phyloP scores from a whole-genome alignment of 1,284 basidiomycete species.

The Melampsora abietis-canadensis region DNA sequence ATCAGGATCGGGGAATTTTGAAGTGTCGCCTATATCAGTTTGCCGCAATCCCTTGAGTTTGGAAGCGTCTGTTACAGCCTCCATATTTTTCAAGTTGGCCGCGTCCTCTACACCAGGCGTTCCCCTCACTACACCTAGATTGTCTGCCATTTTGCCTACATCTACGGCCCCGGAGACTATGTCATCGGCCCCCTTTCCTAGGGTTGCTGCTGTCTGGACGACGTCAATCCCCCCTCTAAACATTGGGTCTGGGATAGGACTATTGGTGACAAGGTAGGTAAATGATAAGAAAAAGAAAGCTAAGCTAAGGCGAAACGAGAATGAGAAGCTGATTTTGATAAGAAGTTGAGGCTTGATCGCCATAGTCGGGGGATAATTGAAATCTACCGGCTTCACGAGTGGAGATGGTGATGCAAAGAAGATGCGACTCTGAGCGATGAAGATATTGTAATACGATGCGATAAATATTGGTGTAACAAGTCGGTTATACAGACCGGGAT shows the following conservation, averaged over 20 bases:
- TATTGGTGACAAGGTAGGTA: constrained; percentile 4
- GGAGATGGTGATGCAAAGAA: background rate
- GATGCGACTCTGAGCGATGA: background rate
- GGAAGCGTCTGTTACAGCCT: background rate
- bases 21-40: too few relatives aligned
- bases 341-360: background rate
- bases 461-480: background rate
- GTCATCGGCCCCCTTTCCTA: background rate
- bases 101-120: background rate
- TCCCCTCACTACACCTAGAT: background rate
- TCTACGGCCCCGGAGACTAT: background rate
- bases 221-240: too few relatives aligned
- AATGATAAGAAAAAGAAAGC: constrained; percentile 2
- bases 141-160: background rate
- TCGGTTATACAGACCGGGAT: too few relatives aligned
- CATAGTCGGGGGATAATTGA: background rate
- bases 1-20: background rate
- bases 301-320: background rate
- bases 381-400: background rate
- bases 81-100: background rate
- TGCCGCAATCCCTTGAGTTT: background rate
- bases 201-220: background rate
- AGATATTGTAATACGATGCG: background rate
- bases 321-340: background rate
- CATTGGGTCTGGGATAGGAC: background rate